Evolutionary conservation across 495 filamentous ascomycete genomes (phyloP).

Genomic region (Pseudoneurospora amorphoporcata): DNA sequence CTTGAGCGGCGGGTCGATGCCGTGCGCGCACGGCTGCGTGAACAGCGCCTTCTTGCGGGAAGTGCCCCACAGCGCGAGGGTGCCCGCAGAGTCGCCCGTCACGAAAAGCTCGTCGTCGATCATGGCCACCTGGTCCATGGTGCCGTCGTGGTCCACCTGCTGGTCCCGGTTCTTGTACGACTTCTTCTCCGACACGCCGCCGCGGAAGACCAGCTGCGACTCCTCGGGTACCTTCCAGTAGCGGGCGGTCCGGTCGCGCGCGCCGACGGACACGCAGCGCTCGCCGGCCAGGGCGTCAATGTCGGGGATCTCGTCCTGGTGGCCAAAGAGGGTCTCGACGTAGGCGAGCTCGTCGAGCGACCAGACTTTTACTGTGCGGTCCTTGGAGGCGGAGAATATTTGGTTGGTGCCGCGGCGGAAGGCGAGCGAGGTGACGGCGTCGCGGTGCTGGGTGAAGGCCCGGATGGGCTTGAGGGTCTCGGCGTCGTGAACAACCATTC

Average conservation of each 20-base stretch:
- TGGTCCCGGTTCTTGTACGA: conserved; percentile 27
- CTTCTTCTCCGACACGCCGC: conserved; percentile 55
- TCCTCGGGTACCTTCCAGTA: conserved; percentile 97
- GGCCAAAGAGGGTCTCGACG: conserved; percentile 90
- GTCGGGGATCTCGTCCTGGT: conserved; percentile 81
- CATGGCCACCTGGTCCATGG: conserved; percentile 80
- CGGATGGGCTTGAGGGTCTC: conserved; percentile 62
- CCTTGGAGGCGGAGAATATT: conserved; percentile 76
- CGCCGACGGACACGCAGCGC: conserved; percentile 78
- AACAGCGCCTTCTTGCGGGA: conserved; percentile 94
- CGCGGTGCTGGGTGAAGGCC: conserved; percentile 87
- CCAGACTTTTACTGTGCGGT: conserved; percentile 67
- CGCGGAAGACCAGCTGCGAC: conserved; percentile 87
- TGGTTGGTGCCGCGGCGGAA: conserved; percentile 89
- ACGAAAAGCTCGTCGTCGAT: conserved; percentile 86
- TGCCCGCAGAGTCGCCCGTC: conserved; percentile 85
- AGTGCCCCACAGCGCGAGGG: conserved; percentile 74
- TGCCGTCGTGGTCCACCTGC: conserved; percentile 56
- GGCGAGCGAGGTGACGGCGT: conserved; percentile 69
- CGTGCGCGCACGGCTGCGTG: conserved; percentile 71
- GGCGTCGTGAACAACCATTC: conserved; percentile 79
- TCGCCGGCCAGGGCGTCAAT: conserved; percentile 75
- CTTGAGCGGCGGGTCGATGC: conserved; percentile 57
- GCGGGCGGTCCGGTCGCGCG: conserved; percentile 82
- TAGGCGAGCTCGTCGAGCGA: conserved; percentile 78